phyloP scores from a whole-genome alignment of 306 rosid genomes.

The Carpinus viminea region DNA sequence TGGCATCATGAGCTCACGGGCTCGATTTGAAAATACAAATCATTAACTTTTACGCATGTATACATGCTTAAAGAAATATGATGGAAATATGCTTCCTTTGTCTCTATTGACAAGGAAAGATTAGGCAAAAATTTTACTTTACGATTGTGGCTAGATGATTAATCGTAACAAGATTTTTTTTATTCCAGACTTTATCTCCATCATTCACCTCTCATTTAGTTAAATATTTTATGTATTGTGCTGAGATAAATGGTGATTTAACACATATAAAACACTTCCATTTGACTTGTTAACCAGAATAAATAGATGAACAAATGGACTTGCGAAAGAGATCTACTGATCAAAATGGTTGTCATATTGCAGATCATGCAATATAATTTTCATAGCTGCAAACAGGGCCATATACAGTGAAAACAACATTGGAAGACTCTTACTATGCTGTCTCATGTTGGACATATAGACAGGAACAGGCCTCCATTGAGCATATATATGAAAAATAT shows the following conservation, averaged over 20 bases:
- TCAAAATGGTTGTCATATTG: neutral
- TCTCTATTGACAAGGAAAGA: neutral
- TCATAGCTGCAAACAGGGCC: neutral
- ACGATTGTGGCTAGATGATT: neutral
- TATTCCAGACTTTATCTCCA: no score
- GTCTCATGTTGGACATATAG: neutral
- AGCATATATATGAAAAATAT: neutral
- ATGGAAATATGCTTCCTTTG: conserved; percentile 14
- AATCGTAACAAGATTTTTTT: no score
- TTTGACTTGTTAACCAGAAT: neutral
- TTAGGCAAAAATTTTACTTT: neutral
- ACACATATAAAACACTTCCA: neutral
- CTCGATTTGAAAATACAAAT: neutral
- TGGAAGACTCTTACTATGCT: neutral
- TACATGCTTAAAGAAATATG: conserved; percentile 11
- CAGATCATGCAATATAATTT: conserved; percentile 1
- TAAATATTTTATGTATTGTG: no score
- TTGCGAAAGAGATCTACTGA: neutral
- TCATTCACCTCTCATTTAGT: no score
- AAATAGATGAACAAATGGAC: neutral
- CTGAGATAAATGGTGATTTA: no score
- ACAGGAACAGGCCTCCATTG: neutral
- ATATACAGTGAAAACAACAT: neutral
- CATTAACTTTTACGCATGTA: conserved; percentile 3
- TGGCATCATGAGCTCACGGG: conserved; percentile 38